phyloP scores from a whole-genome alignment of 495 filamentous ascomycete genomes.

The Aspergillus olivimuriae region DNA sequence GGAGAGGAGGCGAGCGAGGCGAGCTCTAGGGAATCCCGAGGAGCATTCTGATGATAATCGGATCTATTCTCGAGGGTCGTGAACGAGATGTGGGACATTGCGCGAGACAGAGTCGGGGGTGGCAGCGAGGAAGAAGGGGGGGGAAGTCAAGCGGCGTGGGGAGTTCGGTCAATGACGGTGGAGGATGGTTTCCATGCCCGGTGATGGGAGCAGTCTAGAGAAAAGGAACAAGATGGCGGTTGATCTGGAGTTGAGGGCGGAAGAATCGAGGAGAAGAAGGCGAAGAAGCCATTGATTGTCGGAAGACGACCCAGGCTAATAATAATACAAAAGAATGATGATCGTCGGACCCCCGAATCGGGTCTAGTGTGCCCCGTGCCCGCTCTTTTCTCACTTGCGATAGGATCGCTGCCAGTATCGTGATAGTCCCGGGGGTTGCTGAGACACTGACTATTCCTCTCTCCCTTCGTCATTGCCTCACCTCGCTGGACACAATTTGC shows the following conservation, averaged over 20 bases:
- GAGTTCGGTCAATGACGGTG: slow-evolving; percentile 5
- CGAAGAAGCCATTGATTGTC: slow-evolving; percentile 3
- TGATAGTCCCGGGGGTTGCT: too few relatives aligned
- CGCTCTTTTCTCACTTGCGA: background rate
- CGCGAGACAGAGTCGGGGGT: too few relatives aligned
- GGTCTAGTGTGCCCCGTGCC: slow-evolving; percentile 13
- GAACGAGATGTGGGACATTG: slow-evolving; percentile 32
- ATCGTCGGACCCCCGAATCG: slow-evolving; percentile 18
- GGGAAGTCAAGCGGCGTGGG: background rate
- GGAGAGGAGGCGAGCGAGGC: slow-evolving; percentile 82
- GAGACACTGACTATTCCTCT: too few relatives aligned
- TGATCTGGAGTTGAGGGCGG: too few relatives aligned
- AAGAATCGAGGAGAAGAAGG: background rate
- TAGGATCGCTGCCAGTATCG: too few relatives aligned
- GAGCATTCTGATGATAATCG: slow-evolving; percentile 24
- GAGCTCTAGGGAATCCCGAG: slow-evolving; percentile 92
- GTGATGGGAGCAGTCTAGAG: background rate
- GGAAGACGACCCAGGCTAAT: slow-evolving; percentile 2
- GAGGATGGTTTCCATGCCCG: background rate
- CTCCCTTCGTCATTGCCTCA: too few relatives aligned
- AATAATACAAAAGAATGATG: slow-evolving; percentile 5
- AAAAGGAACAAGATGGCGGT: background rate
- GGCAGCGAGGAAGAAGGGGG: slow-evolving; percentile 1
- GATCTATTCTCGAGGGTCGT: slow-evolving; percentile 21
- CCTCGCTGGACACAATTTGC: too few relatives aligned